Evolutionary conservation across 129 eudicot species (phyloP).

Genomic region (Flaveria robusta): DNA sequence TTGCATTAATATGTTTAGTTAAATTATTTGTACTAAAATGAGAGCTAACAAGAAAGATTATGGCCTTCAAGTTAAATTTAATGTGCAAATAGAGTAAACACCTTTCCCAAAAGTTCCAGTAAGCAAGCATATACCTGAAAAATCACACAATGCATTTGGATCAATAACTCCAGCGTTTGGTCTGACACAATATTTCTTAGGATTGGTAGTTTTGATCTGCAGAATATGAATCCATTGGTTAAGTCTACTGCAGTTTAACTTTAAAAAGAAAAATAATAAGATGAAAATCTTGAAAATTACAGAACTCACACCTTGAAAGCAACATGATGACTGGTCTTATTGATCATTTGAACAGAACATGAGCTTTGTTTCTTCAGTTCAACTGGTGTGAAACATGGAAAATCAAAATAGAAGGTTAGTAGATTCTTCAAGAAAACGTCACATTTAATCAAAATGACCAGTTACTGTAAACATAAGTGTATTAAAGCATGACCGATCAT

Average conservation of each 20-base stretch:
- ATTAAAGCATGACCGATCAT: background rate
- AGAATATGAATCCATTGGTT: constrained; percentile 19
- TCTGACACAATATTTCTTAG: constrained; percentile 61
- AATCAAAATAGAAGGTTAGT: constrained; percentile 18
- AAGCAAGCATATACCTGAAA: constrained; percentile 38
- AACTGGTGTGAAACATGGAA: constrained; percentile 43
- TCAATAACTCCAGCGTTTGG: constrained; percentile 56
- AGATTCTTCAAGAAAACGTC: background rate
- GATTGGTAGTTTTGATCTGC: constrained; percentile 63
- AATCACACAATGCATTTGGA: constrained; percentile 44
- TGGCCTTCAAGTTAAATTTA: background rate
- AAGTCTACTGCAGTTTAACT: constrained; percentile 7
- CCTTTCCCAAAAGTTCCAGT: background rate
- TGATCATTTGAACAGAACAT: constrained; percentile 53
- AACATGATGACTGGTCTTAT: constrained; percentile 57
- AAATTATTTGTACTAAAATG: background rate
- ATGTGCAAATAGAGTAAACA: background rate
- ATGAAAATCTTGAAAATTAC: constrained; percentile 13
- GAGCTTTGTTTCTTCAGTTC: constrained; percentile 71
- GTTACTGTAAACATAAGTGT: background rate
- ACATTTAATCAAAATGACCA: background rate
- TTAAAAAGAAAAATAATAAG: background rate
- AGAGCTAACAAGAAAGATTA: background rate
- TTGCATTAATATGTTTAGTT: background rate
- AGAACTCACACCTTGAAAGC: constrained; percentile 46